Evolutionary conservation across 2,329 filamentous ascomycete genomes (phyloP).

Genomic region (Arthrobotrys pseudoclavata): DNA sequence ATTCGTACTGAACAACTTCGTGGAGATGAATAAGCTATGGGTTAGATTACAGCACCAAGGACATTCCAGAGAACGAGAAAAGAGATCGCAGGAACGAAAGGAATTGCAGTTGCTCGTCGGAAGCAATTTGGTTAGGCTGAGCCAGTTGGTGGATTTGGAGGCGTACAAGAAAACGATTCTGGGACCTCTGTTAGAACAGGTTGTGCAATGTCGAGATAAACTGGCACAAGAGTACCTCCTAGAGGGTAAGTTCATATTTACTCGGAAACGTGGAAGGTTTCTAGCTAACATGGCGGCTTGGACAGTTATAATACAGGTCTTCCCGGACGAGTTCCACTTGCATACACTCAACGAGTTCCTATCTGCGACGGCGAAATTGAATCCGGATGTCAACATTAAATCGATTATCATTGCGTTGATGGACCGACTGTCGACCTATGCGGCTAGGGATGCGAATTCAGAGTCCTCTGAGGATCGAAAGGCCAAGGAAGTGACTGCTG

Average conservation of each 20-base stretch:
- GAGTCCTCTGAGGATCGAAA: conserved; percentile 79
- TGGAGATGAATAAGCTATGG: conserved; percentile 99
- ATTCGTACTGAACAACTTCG: conserved; percentile 97
- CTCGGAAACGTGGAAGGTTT: neutral
- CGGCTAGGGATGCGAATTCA: conserved; percentile 84
- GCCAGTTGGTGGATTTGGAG: conserved; percentile 94
- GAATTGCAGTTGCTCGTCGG: conserved; percentile 96
- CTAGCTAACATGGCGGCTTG: conserved; percentile 37
- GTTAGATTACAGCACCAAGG: conserved; percentile 97
- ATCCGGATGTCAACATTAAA: conserved; percentile 97
- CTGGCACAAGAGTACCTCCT: conserved; percentile 96
- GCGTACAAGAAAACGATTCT: conserved; percentile 93
- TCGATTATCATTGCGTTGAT: conserved; percentile 97
- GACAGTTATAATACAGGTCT: conserved; percentile 94
- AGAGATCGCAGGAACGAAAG: conserved; percentile 92
- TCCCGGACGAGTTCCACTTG: conserved; percentile 97
- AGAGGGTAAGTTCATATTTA: conserved; percentile 72
- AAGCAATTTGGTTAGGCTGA: conserved; percentile 93
- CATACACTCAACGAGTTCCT: conserved; percentile 96
- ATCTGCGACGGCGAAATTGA: conserved; percentile 89
- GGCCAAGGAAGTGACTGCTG: conserved; percentile 86
- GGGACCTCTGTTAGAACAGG: conserved; percentile 90
- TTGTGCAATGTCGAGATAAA: conserved; percentile 97
- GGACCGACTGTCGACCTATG: conserved; percentile 94
- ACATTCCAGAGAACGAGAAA: conserved; percentile 92